A percentile compares a stretch with the other conserved stretches of the same genome.
phyloP scores from a whole-genome alignment of 2,329 filamentous ascomycete genomes.

The Ploettnerulaceae sp. region DNA sequence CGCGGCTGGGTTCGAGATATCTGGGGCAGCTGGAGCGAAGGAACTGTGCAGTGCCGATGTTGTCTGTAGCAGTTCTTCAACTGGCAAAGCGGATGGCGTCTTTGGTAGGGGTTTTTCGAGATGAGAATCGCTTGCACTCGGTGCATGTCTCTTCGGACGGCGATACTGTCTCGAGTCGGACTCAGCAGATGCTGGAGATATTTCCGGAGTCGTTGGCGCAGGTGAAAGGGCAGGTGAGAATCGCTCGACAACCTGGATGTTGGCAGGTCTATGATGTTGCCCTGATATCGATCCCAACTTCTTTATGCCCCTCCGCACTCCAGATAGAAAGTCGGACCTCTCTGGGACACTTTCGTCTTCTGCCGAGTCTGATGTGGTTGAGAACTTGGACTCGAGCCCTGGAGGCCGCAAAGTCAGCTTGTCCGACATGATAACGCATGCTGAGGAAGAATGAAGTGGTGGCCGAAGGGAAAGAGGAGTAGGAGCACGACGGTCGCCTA shows the following conservation, averaged over 20 bases:
- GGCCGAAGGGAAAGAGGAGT: constrained; percentile 5
- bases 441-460: constrained; percentile 14
- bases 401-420: constrained; percentile 30
- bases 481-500: constrained; percentile 14
- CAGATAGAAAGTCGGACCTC: constrained; percentile 26
- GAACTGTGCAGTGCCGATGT: constrained; percentile 13
- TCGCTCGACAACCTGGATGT: constrained; percentile 22
- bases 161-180: constrained; percentile 12
- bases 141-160: constrained; percentile 26
- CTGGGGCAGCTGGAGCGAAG: constrained; percentile 18
- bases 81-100: constrained; percentile 26
- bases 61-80: constrained; percentile 16
- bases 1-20: constrained; percentile 24
- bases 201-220: too few species aligned
- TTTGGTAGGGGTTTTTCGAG: constrained; percentile 33
- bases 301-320: constrained; percentile 31
- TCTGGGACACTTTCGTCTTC: constrained; percentile 24
- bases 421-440: constrained; percentile 32
- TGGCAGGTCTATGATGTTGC: constrained; percentile 21
- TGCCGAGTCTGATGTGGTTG: constrained; percentile 22
- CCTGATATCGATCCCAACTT: constrained; percentile 32
- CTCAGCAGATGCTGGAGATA: constrained; percentile 15
- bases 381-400: constrained; percentile 30
- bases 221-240: constrained; percentile 7
- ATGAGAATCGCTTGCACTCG: constrained; percentile 25